phyloP scores from a whole-genome alignment of 768 basidiomycete genomes.

The Boletus pseudopeckii region DNA sequence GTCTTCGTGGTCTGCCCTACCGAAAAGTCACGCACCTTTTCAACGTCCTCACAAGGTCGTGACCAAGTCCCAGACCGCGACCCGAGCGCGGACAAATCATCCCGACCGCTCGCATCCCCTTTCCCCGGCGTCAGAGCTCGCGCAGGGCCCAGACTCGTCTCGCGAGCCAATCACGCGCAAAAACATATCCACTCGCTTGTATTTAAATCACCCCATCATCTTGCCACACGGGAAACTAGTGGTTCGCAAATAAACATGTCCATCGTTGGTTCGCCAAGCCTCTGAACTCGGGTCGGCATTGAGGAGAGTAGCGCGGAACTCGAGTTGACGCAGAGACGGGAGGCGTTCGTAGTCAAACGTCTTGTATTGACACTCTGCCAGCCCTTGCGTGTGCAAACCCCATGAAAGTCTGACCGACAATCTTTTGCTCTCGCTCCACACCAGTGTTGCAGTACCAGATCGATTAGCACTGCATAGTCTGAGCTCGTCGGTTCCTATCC shows the following conservation, averaged over 20 bases:
- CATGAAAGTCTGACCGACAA: neutral
- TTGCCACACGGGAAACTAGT: neutral
- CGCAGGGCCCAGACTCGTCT: neutral
- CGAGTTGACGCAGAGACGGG: neutral
- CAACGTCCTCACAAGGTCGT: neutral
- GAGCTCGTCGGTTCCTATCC: neutral
- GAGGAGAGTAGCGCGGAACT: neutral
- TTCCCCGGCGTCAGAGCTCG: neutral
- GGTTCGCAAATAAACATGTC: neutral
- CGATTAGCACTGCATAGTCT: neutral
- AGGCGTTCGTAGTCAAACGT: neutral
- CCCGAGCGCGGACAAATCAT: neutral
- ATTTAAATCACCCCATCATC: neutral
- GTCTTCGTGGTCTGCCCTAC: constrained; percentile 12
- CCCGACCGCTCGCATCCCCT: neutral
- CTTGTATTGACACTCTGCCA: neutral
- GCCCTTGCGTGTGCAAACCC: too few species aligned
- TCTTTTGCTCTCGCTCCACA: too few species aligned
- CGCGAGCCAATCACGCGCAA: neutral
- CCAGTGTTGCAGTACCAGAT: too few species aligned
- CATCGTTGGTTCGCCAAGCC: neutral
- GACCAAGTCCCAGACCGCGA: neutral
- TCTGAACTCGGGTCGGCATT: neutral
- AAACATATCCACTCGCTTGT: neutral
- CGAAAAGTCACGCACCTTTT: neutral